Percentiles rank a stretch among this genome's conserved stretches.
These are phyloP conservation scores for Eurotiales sp. DNA, from an alignment of 2,329 filamentous ascomycete species.

Conservation along the genomic window DNA sequence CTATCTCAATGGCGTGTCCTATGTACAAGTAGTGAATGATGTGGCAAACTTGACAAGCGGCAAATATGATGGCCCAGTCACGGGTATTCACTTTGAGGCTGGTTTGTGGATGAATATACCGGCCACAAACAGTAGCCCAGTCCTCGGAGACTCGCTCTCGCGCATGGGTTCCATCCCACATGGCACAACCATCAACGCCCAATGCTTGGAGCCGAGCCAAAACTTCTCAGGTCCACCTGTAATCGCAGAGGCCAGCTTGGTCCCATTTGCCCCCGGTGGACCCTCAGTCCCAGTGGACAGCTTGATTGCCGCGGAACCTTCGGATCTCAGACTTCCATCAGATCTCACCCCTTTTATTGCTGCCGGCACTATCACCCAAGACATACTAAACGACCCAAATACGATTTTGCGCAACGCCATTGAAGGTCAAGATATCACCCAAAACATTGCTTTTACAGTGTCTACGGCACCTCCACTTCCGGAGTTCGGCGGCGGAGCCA, in stretches of 20 bases:
- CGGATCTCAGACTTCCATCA: too few relatives aligned
- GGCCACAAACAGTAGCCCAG: conserved; percentile 20
- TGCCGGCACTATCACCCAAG: neutral
- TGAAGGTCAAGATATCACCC: neutral
- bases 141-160: conserved; percentile 22
- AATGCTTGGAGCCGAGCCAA: conserved; percentile 26
- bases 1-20: neutral
- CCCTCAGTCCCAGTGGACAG: neutral
- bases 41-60: neutral
- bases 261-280: neutral
- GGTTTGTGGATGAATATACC: conserved; percentile 42
- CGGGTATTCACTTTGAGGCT: conserved; percentile 40
- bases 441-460: neutral
- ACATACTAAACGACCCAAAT: neutral
- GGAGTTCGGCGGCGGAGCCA: neutral
- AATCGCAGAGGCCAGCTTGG: conserved; percentile 18
- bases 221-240: conserved; percentile 30
- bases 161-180: conserved; percentile 45
- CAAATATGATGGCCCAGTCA: neutral
- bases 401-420: neutral
- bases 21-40: neutral
- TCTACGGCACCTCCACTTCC: neutral
- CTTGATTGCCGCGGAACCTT: neutral
- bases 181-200: conserved; percentile 44
- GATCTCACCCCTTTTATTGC: neutral